Percentiles rank a stretch among this genome's conserved stretches.
Evolutionary conservation across 2,329 filamentous ascomycete genomes (phyloP).

Genomic region (Monilinia aucupariae): DNA sequence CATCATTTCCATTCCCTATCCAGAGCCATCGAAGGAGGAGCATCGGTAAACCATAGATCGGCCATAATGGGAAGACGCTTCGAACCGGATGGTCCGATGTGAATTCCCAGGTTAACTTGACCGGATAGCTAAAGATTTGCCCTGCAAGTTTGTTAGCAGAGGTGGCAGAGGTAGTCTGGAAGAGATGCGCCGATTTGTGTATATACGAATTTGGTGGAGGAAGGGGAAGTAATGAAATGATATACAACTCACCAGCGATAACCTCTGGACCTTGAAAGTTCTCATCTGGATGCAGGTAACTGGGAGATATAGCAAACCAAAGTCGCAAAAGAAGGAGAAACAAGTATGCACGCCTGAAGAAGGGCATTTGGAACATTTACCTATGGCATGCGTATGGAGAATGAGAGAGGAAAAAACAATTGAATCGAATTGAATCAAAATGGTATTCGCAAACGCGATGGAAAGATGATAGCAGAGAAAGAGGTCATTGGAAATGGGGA

Average conservation of each 20-base stretch:
- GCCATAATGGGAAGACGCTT: constrained; percentile 95
- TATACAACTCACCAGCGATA: constrained; percentile 71
- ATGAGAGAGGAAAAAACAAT: neutral
- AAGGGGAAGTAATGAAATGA: neutral
- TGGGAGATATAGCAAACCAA: constrained; percentile 89
- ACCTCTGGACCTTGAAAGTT: constrained; percentile 98
- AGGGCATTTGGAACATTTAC: constrained; percentile 38
- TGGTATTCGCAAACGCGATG: constrained; percentile 26
- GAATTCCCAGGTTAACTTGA: constrained; percentile 93
- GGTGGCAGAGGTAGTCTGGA: neutral
- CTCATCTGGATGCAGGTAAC: constrained; percentile 97
- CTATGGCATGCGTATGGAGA: constrained; percentile 36
- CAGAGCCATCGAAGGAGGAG: constrained; percentile 87
- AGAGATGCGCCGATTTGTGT: neutral
- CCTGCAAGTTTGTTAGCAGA: constrained; percentile 47
- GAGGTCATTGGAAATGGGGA: constrained; percentile 13
- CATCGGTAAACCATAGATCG: constrained; percentile 91
- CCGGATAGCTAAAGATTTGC: constrained; percentile 86
- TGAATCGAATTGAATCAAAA: constrained; percentile 7
- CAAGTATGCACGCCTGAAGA: constrained; percentile 67
- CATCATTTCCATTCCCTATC: constrained; percentile 73
- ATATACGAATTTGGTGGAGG: constrained; percentile 12
- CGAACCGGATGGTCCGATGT: constrained; percentile 82
- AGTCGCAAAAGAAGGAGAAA: constrained; percentile 79
- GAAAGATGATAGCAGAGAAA: constrained; percentile 2